These are phyloP conservation scores for Selaginella moellendorffii DNA, from an alignment of 75 land plant species.

Conservation along the genomic window DNA sequence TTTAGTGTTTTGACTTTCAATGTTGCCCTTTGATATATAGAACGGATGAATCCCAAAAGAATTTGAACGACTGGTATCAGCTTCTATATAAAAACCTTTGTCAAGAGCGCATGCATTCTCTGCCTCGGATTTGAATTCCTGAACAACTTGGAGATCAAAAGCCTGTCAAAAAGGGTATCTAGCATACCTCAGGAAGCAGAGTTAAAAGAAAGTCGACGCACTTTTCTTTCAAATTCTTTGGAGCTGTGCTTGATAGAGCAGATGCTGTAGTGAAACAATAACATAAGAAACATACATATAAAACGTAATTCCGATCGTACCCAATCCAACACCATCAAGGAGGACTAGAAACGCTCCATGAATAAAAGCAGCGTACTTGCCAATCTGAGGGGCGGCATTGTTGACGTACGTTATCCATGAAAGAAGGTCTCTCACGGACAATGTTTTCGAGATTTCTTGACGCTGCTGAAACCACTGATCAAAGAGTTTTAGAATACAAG, in stretches of 20 bases:
- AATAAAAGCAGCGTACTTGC: constrained; percentile 40
- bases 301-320: constrained; percentile 16
- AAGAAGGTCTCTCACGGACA: constrained; percentile 81
- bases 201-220: neutral
- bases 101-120: neutral
- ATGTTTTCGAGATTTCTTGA: constrained; percentile 37
- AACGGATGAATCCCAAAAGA: constrained; percentile 76
- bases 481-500: neutral
- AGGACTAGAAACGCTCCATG: constrained; percentile 87
- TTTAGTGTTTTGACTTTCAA: constrained; percentile 16
- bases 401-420: constrained; percentile 80
- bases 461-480: constrained; percentile 74
- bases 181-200: neutral
- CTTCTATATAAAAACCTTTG: neutral
- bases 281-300: neutral
- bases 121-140: neutral
- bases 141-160: no score
- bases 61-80: neutral
- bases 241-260: neutral
- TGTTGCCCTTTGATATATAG: constrained; percentile 50
- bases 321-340: constrained; percentile 95
- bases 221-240: neutral
- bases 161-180: no score
- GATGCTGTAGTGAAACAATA: neutral
- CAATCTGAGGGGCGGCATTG: constrained; percentile 34